These are phyloP conservation scores for Asterochloris erici DNA, from an alignment of 139 green algal species.

Conservation along the genomic window DNA sequence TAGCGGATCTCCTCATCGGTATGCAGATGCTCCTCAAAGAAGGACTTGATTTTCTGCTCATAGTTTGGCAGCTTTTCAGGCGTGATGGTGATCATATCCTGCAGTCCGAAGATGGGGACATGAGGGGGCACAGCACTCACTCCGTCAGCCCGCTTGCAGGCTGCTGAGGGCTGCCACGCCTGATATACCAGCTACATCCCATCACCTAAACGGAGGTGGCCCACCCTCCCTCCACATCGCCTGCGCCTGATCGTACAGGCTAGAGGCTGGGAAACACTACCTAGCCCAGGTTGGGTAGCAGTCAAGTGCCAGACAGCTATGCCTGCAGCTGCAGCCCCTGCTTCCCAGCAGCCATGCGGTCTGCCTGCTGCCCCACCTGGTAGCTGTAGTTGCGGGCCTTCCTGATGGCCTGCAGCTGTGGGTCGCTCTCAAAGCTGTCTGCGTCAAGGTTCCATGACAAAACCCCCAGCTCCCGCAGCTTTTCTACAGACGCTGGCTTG, in stretches of 20 bases:
- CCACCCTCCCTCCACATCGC: too few species aligned
- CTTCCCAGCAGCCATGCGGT: neutral
- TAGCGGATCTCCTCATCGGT: conserved; percentile 94
- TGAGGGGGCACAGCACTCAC: neutral
- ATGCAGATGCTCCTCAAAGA: conserved; percentile 96
- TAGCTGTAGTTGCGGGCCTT: conserved; percentile 65
- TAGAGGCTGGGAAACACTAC: too few species aligned
- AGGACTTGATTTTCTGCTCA: conserved; percentile 92
- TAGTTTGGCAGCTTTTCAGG: conserved; percentile 79
- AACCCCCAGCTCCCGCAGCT: conserved; percentile 72
- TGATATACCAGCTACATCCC: too few species aligned
- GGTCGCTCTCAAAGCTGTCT: conserved; percentile 60
- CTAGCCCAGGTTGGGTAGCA: too few species aligned
- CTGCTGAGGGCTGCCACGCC: too few species aligned
- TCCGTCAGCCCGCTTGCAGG: too few species aligned
- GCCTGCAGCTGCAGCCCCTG: neutral
- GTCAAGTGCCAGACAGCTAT: neutral
- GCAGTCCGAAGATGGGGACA: conserved; percentile 1
- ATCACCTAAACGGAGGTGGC: too few species aligned
- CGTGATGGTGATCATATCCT: conserved; percentile 76
- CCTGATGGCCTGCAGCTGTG: conserved; percentile 70
- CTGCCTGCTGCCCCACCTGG: conserved; percentile 27
- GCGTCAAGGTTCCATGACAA: conserved; percentile 77
- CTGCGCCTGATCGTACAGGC: too few species aligned
- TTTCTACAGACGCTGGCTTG: conserved; percentile 46